phyloP scores from a whole-genome alignment of 805 yeast species.

The Candida xyloterini region DNA sequence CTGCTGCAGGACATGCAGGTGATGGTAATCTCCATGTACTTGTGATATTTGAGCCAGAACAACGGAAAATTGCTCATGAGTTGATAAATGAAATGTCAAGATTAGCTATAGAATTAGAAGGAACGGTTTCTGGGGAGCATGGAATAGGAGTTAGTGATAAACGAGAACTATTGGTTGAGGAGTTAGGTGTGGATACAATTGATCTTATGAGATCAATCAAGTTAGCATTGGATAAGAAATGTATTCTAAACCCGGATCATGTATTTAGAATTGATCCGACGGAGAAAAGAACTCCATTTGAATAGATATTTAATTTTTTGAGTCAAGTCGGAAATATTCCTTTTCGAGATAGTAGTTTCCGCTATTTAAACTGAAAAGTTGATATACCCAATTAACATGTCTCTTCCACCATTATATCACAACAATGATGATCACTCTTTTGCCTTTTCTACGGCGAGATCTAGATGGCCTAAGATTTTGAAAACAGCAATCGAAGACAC shows the following conservation, averaged over 20 bases:
- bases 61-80: conserved; percentile 42
- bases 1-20: conserved; percentile 78
- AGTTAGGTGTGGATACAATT: conserved; percentile 66
- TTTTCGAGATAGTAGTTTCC: neutral
- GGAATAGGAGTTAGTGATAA: conserved; percentile 79
- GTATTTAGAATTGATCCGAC: conserved; percentile 67
- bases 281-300: conserved; percentile 23
- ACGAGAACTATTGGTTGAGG: conserved; percentile 55
- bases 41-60: conserved; percentile 54
- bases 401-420: conserved; percentile 48
- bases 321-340: conserved; percentile 1
- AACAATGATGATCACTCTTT: conserved; percentile 75
- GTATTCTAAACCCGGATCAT: conserved; percentile 77
- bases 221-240: conserved; percentile 68
- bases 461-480: conserved; percentile 86
- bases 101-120: conserved; percentile 66
- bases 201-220: conserved; percentile 73
- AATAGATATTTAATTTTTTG: neutral
- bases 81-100: conserved; percentile 61
- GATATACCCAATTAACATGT: neutral
- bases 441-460: conserved; percentile 72
- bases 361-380: neutral
- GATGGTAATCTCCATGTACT: conserved; percentile 80
- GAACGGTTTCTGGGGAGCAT: conserved; percentile 86
- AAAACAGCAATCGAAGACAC: conserved; percentile 67